These are phyloP conservation scores for Murraya paniculata DNA, from an alignment of 345 rosid genomes.

Conservation along the genomic window DNA sequence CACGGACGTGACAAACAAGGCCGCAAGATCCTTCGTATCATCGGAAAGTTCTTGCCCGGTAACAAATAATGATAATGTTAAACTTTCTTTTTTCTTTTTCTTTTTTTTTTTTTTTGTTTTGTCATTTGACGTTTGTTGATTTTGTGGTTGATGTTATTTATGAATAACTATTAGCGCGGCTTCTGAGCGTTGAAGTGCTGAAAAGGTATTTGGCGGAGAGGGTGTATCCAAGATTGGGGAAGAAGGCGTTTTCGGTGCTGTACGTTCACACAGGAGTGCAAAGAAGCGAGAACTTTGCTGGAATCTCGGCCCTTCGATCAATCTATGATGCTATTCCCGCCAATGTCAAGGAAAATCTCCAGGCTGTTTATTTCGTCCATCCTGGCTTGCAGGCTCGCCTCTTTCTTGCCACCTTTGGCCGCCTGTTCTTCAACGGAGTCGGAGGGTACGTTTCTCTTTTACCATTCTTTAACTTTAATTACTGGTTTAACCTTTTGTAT, in stretches of 20 bases:
- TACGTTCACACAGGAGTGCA: conserved; percentile 74
- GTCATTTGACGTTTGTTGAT: neutral
- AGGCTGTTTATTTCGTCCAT: conserved; percentile 64
- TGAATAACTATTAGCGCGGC: conserved; percentile 44
- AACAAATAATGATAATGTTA: neutral
- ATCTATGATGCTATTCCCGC: conserved; percentile 66
- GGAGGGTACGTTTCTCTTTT: conserved; percentile 44
- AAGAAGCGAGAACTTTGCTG: conserved; percentile 64
- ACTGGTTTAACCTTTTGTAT: neutral
- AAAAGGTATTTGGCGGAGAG: conserved; percentile 52
- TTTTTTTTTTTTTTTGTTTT: neutral
- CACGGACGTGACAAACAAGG: conserved; percentile 75
- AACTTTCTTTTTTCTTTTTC: neutral
- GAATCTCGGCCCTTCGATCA: conserved; percentile 62
- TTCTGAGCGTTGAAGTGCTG: conserved; percentile 42
- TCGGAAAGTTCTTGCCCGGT: conserved; percentile 68
- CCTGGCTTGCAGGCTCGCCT: conserved; percentile 71
- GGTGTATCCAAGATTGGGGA: conserved; percentile 50
- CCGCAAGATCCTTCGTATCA: conserved; percentile 56
- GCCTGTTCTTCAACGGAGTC: conserved; percentile 66
- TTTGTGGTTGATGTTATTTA: neutral
- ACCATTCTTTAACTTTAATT: neutral
- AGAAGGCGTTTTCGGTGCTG: conserved; percentile 53
- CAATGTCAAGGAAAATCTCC: conserved; percentile 54
- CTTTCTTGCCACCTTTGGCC: conserved; percentile 76